Evolutionary conservation across 129 eudicot species (phyloP).

Genomic region (Centella asiatica): DNA sequence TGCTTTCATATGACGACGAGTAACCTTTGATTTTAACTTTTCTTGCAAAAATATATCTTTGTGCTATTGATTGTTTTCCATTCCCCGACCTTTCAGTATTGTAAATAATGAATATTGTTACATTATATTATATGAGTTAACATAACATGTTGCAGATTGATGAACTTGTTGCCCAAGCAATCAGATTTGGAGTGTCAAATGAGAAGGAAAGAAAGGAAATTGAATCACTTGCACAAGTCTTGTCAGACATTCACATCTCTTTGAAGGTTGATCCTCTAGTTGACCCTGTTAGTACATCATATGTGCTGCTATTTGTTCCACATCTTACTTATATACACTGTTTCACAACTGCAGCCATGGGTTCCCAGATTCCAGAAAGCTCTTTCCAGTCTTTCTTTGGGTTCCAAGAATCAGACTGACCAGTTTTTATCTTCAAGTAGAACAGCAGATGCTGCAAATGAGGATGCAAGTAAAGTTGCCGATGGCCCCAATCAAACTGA

Average conservation of each 20-base stretch:
- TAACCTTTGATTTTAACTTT: too few relatives aligned
- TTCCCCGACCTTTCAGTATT: not conserved
- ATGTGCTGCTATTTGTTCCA: not conserved
- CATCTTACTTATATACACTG: slow-evolving; percentile 4
- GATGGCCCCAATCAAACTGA: slow-evolving; percentile 41
- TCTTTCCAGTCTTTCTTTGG: slow-evolving; percentile 22
- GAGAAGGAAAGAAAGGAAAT: slow-evolving; percentile 40
- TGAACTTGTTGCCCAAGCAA: slow-evolving; percentile 81
- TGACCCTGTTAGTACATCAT: slow-evolving; percentile 3
- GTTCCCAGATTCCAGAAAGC: slow-evolving; percentile 52
- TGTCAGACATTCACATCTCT: slow-evolving; percentile 56
- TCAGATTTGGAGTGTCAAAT: slow-evolving; percentile 38
- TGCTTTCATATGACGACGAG: too few relatives aligned
- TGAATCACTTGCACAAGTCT: slow-evolving; percentile 50
- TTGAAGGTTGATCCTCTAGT: slow-evolving; percentile 48
- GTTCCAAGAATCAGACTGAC: slow-evolving; percentile 29
- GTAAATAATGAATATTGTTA: not conserved
- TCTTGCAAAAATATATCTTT: too few relatives aligned
- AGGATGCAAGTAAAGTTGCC: slow-evolving; percentile 17
- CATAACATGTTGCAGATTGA: slow-evolving; percentile 54
- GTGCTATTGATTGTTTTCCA: too few relatives aligned
- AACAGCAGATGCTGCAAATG: slow-evolving; percentile 20
- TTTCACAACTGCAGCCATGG: slow-evolving; percentile 65
- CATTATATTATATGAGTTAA: not conserved
- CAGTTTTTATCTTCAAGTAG: slow-evolving; percentile 21